Percentiles rank a stretch among this genome's conserved stretches.
Evolutionary conservation across 805 yeast species (phyloP).

Genomic region (Kazachstania africana): DNA sequence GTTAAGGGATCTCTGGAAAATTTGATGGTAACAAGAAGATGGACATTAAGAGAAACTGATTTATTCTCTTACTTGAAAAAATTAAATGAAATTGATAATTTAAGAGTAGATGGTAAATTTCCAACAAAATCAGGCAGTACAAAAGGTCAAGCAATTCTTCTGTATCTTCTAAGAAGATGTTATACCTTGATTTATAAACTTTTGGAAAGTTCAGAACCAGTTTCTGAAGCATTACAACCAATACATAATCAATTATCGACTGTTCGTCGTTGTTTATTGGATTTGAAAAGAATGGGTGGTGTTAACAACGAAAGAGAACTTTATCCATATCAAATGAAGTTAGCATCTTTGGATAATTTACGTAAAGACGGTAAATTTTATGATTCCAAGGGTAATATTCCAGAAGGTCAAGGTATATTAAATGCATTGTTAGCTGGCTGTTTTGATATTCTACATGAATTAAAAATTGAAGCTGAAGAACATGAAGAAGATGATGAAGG

Average conservation of each 20-base stretch:
- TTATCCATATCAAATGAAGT: slow-evolving; percentile 91
- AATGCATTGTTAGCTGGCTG: slow-evolving; percentile 87
- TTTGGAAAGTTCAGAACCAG: slow-evolving; percentile 88
- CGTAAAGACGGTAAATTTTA: slow-evolving; percentile 83
- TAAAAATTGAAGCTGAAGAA: slow-evolving; percentile 75
- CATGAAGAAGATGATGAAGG: slow-evolving; percentile 28
- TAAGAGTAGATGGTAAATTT: slow-evolving; percentile 53
- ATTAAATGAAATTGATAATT: slow-evolving; percentile 61
- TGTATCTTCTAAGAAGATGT: slow-evolving; percentile 80
- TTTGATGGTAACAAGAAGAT: slow-evolving; percentile 80
- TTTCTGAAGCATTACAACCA: slow-evolving; percentile 85
- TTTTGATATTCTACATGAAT: slow-evolving; percentile 84
- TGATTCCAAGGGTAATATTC: slow-evolving; percentile 74
- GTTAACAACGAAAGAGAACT: slow-evolving; percentile 76
- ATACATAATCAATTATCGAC: slow-evolving; percentile 89
- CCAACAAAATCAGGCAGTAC: slow-evolving; percentile 24
- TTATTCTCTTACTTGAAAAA: slow-evolving; percentile 70
- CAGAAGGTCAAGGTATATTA: slow-evolving; percentile 97
- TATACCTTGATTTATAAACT: slow-evolving; percentile 84
- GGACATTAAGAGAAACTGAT: slow-evolving; percentile 97
- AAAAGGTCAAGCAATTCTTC: slow-evolving; percentile 48
- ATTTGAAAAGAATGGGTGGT: slow-evolving; percentile 88
- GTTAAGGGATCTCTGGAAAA: slow-evolving; percentile 70
- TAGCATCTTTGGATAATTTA: slow-evolving; percentile 78
- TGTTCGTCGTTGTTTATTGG: slow-evolving; percentile 79